These are phyloP conservation scores for Kregervanrija delftensis DNA, from an alignment of 805 yeast species.

Conservation along the genomic window DNA sequence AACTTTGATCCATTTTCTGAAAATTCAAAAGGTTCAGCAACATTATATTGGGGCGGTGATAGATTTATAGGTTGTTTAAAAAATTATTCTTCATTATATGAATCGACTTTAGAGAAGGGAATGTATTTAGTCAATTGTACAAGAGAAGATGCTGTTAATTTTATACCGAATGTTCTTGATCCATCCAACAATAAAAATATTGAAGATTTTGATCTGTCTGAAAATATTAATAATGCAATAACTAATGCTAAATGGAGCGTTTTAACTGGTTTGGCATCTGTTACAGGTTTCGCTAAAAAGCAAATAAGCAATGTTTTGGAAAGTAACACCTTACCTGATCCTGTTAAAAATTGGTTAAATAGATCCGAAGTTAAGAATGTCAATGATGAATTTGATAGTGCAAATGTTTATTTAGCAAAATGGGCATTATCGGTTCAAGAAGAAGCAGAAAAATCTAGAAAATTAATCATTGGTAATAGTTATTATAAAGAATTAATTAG, in stretches of 20 bases:
- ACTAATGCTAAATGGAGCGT: conserved; percentile 80
- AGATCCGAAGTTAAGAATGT: conserved; percentile 77
- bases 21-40: conserved; percentile 35
- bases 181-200: conserved; percentile 25
- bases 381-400: conserved; percentile 89
- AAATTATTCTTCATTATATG: conserved; percentile 53
- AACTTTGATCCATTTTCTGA: conserved; percentile 70
- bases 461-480: conserved; percentile 49
- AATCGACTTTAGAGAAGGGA: conserved; percentile 64
- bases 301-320: conserved; percentile 50
- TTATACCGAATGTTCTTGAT: conserved; percentile 39
- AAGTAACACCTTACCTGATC: conserved; percentile 39
- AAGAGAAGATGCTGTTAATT: conserved; percentile 53
- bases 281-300: conserved; percentile 58
- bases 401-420: conserved; percentile 85
- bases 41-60: conserved; percentile 86
- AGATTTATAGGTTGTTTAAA: conserved; percentile 57
- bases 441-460: conserved; percentile 66
- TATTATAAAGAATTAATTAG: conserved; percentile 48
- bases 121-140: conserved; percentile 77
- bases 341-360: conserved; percentile 50
- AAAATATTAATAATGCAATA: conserved; percentile 40
- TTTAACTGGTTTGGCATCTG: conserved; percentile 75
- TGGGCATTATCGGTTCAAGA: conserved; percentile 95
- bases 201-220: conserved; percentile 23